Conservation (phyloP, 257 asterid species). For the Ligustrum vulgare region DNA sequence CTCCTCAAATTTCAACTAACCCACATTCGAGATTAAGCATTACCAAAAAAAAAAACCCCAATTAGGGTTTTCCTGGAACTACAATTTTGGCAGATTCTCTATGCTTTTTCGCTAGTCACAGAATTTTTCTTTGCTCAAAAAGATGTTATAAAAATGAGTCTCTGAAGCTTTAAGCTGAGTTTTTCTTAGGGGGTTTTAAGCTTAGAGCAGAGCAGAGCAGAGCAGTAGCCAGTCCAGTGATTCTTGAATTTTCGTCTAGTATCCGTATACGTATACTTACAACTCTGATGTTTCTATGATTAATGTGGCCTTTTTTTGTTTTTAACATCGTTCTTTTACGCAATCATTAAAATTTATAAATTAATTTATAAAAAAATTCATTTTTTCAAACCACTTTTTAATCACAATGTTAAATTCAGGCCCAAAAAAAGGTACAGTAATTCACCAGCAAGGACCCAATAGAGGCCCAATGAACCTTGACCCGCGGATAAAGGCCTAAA, state of each 20-base stretch:
- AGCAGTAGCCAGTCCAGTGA: not conserved
- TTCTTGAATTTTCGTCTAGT: not conserved
- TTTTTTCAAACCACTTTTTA: too few relatives aligned
- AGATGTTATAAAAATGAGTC: not conserved
- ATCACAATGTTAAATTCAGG: too few relatives aligned
- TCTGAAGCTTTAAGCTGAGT: not conserved
- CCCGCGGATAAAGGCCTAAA: too few relatives aligned
- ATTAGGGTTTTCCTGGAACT: conserved; percentile 40
- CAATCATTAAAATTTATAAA: too few relatives aligned
- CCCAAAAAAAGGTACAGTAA: too few relatives aligned
- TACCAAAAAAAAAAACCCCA: conserved; percentile 21
- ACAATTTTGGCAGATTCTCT: conserved; percentile 8
- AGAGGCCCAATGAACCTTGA: too few relatives aligned
- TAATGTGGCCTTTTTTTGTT: too few relatives aligned
- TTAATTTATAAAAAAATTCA: too few relatives aligned
- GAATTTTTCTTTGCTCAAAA: not conserved
- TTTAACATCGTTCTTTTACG: too few relatives aligned
- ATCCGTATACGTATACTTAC: not conserved
- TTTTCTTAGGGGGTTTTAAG: not conserved
- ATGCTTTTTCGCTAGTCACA: not conserved
- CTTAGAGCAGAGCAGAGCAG: not conserved
- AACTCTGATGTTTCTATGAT: not conserved
- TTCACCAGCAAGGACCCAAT: too few relatives aligned
- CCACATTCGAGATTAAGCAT: conserved; percentile 10
- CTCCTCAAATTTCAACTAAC: not conserved